A percentile compares a stretch with the other conserved stretches of the same genome.
Evolutionary conservation across 1,284 basidiomycete species (phyloP).

Genomic region (Cryptococcus sp.): DNA sequence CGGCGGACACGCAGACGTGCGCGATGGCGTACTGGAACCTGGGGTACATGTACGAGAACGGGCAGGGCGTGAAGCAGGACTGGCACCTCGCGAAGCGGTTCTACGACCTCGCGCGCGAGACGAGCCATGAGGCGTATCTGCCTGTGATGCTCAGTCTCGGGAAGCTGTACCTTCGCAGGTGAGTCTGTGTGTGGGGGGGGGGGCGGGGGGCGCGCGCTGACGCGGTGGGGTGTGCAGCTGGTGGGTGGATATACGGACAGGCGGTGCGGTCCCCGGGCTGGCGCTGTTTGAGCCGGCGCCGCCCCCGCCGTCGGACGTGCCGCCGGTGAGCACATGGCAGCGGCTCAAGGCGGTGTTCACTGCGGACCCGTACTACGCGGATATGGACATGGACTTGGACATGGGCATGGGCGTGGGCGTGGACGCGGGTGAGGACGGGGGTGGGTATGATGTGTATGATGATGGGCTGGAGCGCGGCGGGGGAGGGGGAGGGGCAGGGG

Average conservation of each 20-base stretch:
- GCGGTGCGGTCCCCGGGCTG: conserved; percentile 41
- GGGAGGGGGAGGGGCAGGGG: conserved; percentile 2
- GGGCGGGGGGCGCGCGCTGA: neutral
- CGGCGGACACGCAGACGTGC: conserved; percentile 83
- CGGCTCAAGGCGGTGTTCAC: conserved; percentile 36
- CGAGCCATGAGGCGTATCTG: conserved; percentile 79
- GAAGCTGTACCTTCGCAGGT: conserved; percentile 70
- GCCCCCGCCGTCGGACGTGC: conserved; percentile 15
- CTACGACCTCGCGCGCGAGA: conserved; percentile 85
- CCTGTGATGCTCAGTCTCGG: conserved; percentile 78
- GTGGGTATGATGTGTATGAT: neutral
- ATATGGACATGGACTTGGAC: conserved; percentile 13
- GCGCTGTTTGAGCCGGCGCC: conserved; percentile 39
- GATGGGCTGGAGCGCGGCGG: neutral
- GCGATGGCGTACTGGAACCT: conserved; percentile 97
- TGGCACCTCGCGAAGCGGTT: conserved; percentile 96
- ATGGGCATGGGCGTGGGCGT: conserved; percentile 15
- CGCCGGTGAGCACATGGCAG: conserved; percentile 25
- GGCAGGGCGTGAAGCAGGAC: conserved; percentile 85
- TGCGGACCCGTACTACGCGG: conserved; percentile 1
- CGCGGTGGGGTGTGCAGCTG: conserved; percentile 28
- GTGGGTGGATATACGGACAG: conserved; percentile 40
- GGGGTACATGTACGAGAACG: conserved; percentile 99
- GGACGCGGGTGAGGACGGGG: conserved; percentile 15
- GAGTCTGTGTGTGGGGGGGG: too few species aligned